A percentile compares a stretch with the other conserved stretches of the same genome.
These are phyloP conservation scores for Syzygium jambos DNA, from an alignment of 345 rosid species.

Conservation along the genomic window DNA sequence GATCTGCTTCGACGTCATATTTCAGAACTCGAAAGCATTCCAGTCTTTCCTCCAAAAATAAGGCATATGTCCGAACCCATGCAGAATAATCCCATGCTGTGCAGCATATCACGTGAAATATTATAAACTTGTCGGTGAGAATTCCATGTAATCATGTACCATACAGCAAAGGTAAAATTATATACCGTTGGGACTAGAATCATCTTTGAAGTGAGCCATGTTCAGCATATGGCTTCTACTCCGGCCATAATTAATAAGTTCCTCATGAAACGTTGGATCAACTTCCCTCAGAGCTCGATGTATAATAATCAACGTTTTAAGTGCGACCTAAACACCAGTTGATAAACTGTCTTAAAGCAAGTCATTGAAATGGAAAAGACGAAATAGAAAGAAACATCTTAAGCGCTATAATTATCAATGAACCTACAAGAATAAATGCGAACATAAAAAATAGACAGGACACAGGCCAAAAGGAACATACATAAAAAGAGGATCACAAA, in stretches of 20 bases:
- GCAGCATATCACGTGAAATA: slow-evolving; percentile 3
- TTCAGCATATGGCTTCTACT: slow-evolving; percentile 92
- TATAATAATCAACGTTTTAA: slow-evolving; percentile 82
- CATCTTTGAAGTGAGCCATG: slow-evolving; percentile 97
- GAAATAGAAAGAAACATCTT: not conserved
- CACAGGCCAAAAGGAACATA: not conserved
- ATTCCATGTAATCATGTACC: not conserved
- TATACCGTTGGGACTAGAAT: slow-evolving; percentile 89
- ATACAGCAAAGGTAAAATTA: not conserved
- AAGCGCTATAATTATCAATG: not conserved
- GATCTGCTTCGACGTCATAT: slow-evolving; percentile 81
- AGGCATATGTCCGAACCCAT: slow-evolving; percentile 89
- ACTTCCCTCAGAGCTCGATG: slow-evolving; percentile 99
- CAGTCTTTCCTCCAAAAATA: slow-evolving; percentile 90
- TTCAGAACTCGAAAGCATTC: slow-evolving; percentile 90
- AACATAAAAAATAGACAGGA: not conserved
- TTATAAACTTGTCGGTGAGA: not conserved
- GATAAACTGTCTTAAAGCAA: not conserved
- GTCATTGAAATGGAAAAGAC: not conserved
- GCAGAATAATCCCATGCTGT: slow-evolving; percentile 96
- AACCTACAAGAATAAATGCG: not conserved
- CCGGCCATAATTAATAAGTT: slow-evolving; percentile 87
- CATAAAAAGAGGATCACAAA: not conserved
- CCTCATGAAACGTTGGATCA: slow-evolving; percentile 94
- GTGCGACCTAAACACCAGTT: slow-evolving; percentile 54